A percentile compares a stretch with the other conserved stretches of the same genome.
Evolutionary conservation across 2,329 filamentous ascomycete genomes (phyloP).

Genomic region (Scorias spongiosa): DNA sequence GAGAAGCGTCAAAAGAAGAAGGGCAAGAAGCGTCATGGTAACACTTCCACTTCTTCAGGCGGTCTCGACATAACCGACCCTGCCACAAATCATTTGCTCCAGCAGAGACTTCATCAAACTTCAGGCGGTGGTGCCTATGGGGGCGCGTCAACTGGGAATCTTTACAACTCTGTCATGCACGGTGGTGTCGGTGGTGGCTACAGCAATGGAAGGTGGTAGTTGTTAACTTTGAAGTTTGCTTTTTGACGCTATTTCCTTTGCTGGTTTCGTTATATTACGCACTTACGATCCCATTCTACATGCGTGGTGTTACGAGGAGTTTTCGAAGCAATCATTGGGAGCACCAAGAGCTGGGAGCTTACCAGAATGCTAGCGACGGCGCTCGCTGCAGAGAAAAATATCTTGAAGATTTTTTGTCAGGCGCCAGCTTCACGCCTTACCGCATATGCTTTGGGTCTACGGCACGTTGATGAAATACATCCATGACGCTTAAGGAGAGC

Average conservation of each 20-base stretch:
- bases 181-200: slow-evolving; percentile 11
- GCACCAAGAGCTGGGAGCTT: not conserved
- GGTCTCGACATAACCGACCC: slow-evolving; percentile 99
- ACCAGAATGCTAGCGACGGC: not conserved
- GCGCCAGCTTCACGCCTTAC: not conserved
- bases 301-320: not conserved
- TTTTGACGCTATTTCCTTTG: no score
- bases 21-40: slow-evolving; percentile 99
- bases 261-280: no score
- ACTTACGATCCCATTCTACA: no score
- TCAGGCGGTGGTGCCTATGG: slow-evolving; percentile 4
- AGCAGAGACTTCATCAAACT: slow-evolving; percentile 7
- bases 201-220: slow-evolving; percentile 8
- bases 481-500: no score
- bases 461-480: not conserved
- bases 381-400: no score
- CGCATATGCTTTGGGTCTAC: not conserved
- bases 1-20: slow-evolving; percentile 76
- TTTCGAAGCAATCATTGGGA: not conserved
- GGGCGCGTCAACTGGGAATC: slow-evolving; percentile 5
- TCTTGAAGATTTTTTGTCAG: no score
- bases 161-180: slow-evolving; percentile 17
- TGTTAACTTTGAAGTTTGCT: slow-evolving; percentile 3
- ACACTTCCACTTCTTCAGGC: slow-evolving; percentile 96
- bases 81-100: slow-evolving; percentile 40